Conservation (phyloP, 2,329 filamentous ascomycete genomes). For the Sporothrix brunneoviolacea region DNA sequence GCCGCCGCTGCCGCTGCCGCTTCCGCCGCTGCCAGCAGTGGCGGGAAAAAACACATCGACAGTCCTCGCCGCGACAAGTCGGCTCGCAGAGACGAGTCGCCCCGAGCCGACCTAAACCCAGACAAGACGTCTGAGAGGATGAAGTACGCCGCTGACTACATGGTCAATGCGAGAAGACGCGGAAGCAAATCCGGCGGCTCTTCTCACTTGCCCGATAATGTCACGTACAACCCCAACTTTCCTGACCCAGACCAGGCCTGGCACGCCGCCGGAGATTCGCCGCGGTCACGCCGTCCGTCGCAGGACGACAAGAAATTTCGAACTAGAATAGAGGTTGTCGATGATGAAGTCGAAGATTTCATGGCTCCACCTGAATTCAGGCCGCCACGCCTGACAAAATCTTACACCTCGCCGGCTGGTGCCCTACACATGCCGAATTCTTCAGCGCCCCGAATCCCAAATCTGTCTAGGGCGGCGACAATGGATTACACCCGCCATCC, state of each 20-base stretch:
- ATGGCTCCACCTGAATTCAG: conserved; percentile 15
- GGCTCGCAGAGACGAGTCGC: conserved; percentile 10
- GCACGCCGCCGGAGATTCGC: conserved; percentile 1
- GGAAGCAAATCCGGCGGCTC: conserved; percentile 15
- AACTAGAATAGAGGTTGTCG: background rate
- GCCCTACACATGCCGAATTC: conserved; percentile 19
- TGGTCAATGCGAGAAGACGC: conserved; percentile 13
- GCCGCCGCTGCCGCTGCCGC: background rate
- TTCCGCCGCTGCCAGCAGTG: conserved; percentile 15
- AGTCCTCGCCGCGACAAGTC: conserved; percentile 19
- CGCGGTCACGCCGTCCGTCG: conserved; percentile 13
- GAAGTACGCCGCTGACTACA: conserved; percentile 20
- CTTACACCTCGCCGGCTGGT: conserved; percentile 18
- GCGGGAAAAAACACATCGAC: conserved; percentile 26
- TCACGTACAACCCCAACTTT: conserved; percentile 13
- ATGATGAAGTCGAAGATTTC: conserved; percentile 14
- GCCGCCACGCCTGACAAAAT: conserved; percentile 23
- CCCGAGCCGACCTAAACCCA: conserved; percentile 2
- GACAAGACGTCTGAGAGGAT: conserved; percentile 15
- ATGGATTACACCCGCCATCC: conserved; percentile 16
- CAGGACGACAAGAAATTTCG: conserved; percentile 18
- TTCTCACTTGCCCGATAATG: background rate
- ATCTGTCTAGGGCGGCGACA: conserved; percentile 17
- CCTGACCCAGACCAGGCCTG: conserved; percentile 17
- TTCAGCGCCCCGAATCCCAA: conserved; percentile 13